A percentile compares a stretch with the other conserved stretches of the same genome.
phyloP scores from a whole-genome alignment of 169 alveolate species.

The Plasmodium billcollinsi region DNA sequence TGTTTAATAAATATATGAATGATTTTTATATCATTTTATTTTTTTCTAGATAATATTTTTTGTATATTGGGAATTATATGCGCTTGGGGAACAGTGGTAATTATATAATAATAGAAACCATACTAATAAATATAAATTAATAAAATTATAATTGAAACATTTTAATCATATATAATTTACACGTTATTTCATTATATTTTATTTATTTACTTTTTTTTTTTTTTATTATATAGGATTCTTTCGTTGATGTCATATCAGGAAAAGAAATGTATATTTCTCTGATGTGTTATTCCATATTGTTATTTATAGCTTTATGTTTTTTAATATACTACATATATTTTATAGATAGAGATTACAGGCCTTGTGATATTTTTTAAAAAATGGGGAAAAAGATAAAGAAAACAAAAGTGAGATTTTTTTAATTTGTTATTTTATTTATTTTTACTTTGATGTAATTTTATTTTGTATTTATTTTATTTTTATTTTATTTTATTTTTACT shows the following conservation, averaged over 20 bases:
- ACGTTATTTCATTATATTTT: neutral
- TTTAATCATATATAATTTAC: neutral
- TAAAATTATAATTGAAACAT: neutral
- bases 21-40: neutral
- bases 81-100: slow-evolving; percentile 74
- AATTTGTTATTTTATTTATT: neutral
- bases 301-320: slow-evolving; percentile 4
- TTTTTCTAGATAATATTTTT: slow-evolving; percentile 54
- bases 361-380: slow-evolving; percentile 60
- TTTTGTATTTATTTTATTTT: neutral
- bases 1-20: neutral
- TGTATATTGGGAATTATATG: slow-evolving; percentile 71
- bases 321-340: slow-evolving; percentile 19
- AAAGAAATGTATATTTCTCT: slow-evolving; percentile 26
- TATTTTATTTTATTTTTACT: too few relatives aligned
- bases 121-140: neutral
- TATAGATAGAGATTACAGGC: slow-evolving; percentile 60
- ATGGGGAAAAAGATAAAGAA: too few relatives aligned
- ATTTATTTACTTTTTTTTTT: neutral
- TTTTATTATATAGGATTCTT: slow-evolving; percentile 47
- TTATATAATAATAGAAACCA: neutral
- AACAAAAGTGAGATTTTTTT: neutral
- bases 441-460: too few relatives aligned
- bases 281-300: slow-evolving; percentile 27
- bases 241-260: slow-evolving; percentile 45